These are phyloP conservation scores for Chiua sp. DNA, from an alignment of 1,284 basidiomycete genomes.

Conservation along the genomic window DNA sequence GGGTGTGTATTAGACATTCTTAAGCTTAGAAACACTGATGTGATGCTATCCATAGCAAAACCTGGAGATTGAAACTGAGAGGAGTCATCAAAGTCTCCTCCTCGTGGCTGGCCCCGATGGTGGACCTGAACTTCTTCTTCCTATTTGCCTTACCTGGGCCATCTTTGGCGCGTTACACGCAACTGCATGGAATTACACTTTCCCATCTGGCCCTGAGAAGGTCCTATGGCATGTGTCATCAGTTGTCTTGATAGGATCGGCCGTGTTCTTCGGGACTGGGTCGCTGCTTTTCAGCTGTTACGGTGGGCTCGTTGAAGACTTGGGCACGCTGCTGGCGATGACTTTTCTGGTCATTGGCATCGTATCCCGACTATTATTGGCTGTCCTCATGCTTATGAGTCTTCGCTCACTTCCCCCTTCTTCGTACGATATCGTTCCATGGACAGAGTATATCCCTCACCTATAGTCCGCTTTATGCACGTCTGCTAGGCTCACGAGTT, in stretches of 20 bases:
- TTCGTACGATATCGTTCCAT: background rate
- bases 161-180: conserved; percentile 4
- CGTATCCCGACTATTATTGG: background rate
- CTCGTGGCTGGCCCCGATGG: too few species aligned
- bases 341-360: background rate
- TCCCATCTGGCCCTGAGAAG: background rate
- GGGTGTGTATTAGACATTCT: too few species aligned
- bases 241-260: background rate
- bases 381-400: background rate
- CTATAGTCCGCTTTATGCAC: too few species aligned
- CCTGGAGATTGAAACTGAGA: too few species aligned
- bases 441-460: background rate
- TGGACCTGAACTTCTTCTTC: too few species aligned
- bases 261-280: background rate
- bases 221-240: background rate
- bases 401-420: conserved; percentile 5
- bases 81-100: too few species aligned
- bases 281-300: too few species aligned
- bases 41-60: too few species aligned
- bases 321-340: too few species aligned
- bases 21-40: too few species aligned
- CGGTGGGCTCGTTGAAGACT: too few species aligned
- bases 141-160: background rate
- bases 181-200: conserved; percentile 8
- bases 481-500: too few species aligned